Base-by-base conservation (phyloP, 1,284 basidiomycete genomes). In the Puccinia horiana region DNA sequence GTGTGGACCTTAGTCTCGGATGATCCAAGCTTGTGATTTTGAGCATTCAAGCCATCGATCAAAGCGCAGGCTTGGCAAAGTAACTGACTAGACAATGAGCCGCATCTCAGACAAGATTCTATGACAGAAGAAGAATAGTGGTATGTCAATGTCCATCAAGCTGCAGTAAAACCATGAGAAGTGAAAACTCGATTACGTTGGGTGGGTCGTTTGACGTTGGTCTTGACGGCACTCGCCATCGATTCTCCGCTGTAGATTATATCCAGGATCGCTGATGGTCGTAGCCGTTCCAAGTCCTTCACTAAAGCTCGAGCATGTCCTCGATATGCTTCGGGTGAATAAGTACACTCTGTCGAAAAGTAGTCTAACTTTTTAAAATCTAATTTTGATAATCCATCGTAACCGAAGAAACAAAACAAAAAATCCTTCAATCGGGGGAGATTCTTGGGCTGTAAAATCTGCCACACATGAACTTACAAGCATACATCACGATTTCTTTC, bases 291-390 rank as follows among this genome's bases (percentile, higher is more conserved):
- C 20, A 99, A 90, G 84, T 98, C 95, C 87, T 99, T 99, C 63
- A 99, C 90, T 85, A 98, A 97, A 0, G 92, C 92, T 65, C 96
- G 90, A 0, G 97, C 96, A 86, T 98, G 95, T 0, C 97, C 97
- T 26, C 96, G 92, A 87, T 99, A 99, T 1, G 96, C 97, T 85
- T 88, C 87, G 16, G 97, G 97, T 2, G 95, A 97, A 88, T 99
- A 99, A 85, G 98, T 98, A 87, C 96, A 99, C 87, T 99, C 96
- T 5, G 97, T 99, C 0, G 95, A 98, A 88, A 98, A 98, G 88
- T 99, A 99, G 86, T 98, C 96, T 49, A 99, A 90, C 88, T 88
- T 88, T 85, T 85, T 83, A n/a, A 81, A 81, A 75, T 83, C 76
- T 74, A 49, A 44, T 42, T 11, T 37, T 82, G 35, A 47, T 8